A percentile compares a stretch with the other conserved stretches of the same genome.
Evolutionary conservation across 129 eudicot genomes (phyloP).

Genomic region (Calendula officinalis): DNA sequence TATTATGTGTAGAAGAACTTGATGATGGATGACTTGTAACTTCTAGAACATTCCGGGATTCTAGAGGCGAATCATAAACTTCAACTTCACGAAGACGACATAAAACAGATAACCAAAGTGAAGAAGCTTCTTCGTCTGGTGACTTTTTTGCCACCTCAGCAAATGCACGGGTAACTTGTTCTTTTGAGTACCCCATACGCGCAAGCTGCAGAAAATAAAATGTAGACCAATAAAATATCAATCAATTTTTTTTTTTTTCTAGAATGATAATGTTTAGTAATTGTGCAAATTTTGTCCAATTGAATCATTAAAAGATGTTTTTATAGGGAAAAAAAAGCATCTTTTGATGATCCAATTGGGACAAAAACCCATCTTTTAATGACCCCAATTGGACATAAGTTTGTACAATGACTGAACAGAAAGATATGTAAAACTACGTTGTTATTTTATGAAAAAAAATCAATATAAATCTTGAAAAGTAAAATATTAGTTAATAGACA

Average conservation of each 20-base stretch:
- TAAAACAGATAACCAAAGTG: conserved; percentile 78
- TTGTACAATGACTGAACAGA: no score
- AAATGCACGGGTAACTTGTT: conserved; percentile 54
- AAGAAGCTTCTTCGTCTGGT: conserved; percentile 43
- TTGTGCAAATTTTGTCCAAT: no score
- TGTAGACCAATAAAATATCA: background rate
- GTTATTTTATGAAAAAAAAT: no score
- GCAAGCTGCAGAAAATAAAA: conserved; percentile 42
- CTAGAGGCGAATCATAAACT: conserved; percentile 45
- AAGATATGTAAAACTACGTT: no score
- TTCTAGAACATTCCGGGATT: conserved; percentile 27
- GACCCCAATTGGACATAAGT: no score
- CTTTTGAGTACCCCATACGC: conserved; percentile 60
- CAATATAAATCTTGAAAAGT: no score
- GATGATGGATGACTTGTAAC: conserved; percentile 33
- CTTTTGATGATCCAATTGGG: no score
- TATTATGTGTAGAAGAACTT: conserved; percentile 20
- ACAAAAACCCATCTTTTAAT: no score
- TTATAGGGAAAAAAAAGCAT: no score
- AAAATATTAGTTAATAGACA: background rate
- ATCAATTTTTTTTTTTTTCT: conserved; percentile 9
- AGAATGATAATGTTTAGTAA: no score
- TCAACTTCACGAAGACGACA: conserved; percentile 67
- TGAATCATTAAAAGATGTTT: no score
- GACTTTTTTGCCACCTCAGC: conserved; percentile 50